Conservation (phyloP, 2,329 filamentous ascomycete genomes). For the Pseudofabraea citricarpa region DNA sequence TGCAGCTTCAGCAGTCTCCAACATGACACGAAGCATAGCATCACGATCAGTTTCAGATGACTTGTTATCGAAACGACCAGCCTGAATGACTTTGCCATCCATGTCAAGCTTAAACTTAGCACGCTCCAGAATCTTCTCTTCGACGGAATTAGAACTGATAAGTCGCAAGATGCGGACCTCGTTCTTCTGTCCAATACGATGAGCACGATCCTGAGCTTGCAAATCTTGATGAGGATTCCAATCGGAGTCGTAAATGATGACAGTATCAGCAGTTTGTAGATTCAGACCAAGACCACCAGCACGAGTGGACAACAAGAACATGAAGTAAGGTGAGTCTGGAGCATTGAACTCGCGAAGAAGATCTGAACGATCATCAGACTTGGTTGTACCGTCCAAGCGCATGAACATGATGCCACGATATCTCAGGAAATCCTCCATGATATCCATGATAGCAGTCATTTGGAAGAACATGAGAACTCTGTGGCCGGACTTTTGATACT, state of each 20-base stretch:
- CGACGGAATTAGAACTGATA: conserved; percentile 94
- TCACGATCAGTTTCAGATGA: conserved; percentile 98
- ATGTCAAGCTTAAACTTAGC: conserved; percentile 98
- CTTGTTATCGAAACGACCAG: conserved; percentile 99
- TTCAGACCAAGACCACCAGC: conserved; percentile 97
- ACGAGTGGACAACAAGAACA: conserved; percentile 97
- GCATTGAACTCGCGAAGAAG: conserved; percentile 86
- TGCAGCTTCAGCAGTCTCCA: conserved; percentile 75
- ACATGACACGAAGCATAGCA: conserved; percentile 86
- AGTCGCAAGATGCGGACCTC: conserved; percentile 94
- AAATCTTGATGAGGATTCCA: conserved; percentile 99
- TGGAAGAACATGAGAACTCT: conserved; percentile 99
- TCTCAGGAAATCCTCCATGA: conserved; percentile 97
- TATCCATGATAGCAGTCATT: conserved; percentile 99
- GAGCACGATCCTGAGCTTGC: conserved; percentile 97
- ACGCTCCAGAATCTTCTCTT: conserved; percentile 96
- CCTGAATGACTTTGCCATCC: conserved; percentile 99
- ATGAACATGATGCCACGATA: conserved; percentile 80
- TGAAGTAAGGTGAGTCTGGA: conserved; percentile 88
- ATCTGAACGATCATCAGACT: conserved; percentile 94
- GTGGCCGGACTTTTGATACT: conserved; percentile 87
- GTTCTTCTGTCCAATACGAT: conserved; percentile 99
- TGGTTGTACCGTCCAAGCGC: conserved; percentile 92
- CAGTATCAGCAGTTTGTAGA: conserved; percentile 93
- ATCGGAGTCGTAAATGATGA: conserved; percentile 99